Percentiles rank a stretch among this genome's conserved stretches.
Conservation (phyloP, 2,329 filamentous ascomycete genomes). For the Elsinoe batatas region DNA sequence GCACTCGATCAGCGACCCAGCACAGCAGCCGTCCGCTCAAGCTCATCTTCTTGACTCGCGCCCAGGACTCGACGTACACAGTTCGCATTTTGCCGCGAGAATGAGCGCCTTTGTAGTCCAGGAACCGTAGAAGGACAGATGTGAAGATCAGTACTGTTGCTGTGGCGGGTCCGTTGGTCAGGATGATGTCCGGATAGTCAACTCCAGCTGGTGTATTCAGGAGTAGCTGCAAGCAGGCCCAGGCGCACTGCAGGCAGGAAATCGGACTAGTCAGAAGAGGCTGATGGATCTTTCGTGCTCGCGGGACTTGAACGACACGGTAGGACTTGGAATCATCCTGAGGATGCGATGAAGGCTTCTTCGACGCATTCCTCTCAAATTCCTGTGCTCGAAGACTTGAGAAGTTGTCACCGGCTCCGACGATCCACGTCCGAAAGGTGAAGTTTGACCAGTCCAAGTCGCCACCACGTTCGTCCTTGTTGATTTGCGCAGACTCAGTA, state of each 20-base stretch:
- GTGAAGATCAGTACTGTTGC: conserved; percentile 65
- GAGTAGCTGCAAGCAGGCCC: conserved; percentile 14
- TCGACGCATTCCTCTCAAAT: conserved; percentile 45
- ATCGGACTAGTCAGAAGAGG: conserved; percentile 62
- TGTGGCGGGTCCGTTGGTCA: conserved; percentile 83
- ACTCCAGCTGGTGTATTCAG: conserved; percentile 10
- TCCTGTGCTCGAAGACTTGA: conserved; percentile 54
- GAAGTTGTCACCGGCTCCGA: conserved; percentile 66
- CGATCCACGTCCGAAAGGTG: conserved; percentile 67
- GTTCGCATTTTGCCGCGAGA: conserved; percentile 52
- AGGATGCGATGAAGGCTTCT: conserved; percentile 14
- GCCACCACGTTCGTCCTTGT: conserved; percentile 11
- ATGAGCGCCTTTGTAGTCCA: conserved; percentile 31
- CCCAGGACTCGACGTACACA: conserved; percentile 89
- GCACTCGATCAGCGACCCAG: conserved; percentile 61
- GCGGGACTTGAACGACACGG: conserved; percentile 57
- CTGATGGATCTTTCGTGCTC: conserved; percentile 77
- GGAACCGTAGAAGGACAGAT: conserved; percentile 46
- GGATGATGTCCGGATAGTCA: conserved; percentile 60
- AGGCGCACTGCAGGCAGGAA: conserved; percentile 56
- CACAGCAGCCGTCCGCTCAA: conserved; percentile 71
- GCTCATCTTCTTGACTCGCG: conserved; percentile 71
- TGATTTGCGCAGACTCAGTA: conserved; percentile 16
- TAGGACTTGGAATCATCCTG: conserved; percentile 36
- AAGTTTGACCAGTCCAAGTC: conserved; percentile 34